Percentiles rank a stretch among this genome's conserved stretches.
Conservation (phyloP, 805 yeast genomes). For the Ogataea allantospora region DNA sequence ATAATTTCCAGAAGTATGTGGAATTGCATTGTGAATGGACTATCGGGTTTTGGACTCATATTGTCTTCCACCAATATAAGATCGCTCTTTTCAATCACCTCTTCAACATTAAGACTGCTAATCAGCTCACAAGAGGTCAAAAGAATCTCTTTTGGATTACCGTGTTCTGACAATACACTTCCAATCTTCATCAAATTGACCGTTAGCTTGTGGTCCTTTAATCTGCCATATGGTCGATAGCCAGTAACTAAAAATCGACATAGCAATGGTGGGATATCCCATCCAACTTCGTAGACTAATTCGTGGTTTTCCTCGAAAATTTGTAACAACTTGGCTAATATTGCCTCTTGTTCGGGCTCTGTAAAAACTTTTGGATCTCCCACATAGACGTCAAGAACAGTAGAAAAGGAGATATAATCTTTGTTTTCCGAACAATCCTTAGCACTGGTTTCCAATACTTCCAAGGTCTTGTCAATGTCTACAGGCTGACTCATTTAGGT, state of each 20-base stretch:
- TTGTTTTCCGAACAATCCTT: conserved; percentile 38
- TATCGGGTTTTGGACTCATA: too few relatives aligned
- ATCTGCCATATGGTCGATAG: neutral
- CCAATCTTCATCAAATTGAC: conserved; percentile 45
- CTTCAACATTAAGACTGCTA: conserved; percentile 29
- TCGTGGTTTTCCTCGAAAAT: conserved; percentile 46
- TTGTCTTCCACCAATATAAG: neutral
- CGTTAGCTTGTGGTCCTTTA: neutral
- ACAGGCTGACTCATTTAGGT: conserved; percentile 13
- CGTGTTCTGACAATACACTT: conserved; percentile 61
- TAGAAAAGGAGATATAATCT: conserved; percentile 71
- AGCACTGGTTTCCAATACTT: conserved; percentile 27
- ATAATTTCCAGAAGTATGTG: conserved; percentile 68
- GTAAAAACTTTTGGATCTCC: conserved; percentile 46
- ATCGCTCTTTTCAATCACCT: neutral
- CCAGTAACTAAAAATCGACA: conserved; percentile 47
- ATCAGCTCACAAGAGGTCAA: conserved; percentile 69
- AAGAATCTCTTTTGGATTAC: conserved; percentile 80
- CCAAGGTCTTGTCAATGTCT: conserved; percentile 12
- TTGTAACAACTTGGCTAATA: conserved; percentile 46
- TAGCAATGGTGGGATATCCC: conserved; percentile 84
- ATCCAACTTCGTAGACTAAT: conserved; percentile 68
- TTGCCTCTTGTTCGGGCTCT: conserved; percentile 45
- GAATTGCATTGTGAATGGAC: conserved; percentile 51
- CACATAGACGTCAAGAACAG: conserved; percentile 63